Conservation (phyloP, 805 yeast genomes). For the Scheffersomyces ergatensis region DNA sequence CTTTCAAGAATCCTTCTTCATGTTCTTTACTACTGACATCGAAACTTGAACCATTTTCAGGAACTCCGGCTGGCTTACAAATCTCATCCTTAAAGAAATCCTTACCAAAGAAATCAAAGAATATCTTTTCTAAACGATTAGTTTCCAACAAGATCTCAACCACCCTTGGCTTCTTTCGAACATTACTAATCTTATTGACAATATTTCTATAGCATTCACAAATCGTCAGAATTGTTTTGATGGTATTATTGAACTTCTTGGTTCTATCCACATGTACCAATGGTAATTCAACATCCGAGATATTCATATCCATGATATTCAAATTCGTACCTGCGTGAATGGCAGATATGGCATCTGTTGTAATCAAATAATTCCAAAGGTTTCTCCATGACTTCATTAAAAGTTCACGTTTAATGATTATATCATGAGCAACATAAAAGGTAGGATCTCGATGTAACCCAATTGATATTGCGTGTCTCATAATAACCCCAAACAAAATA, state of each 20-base stretch:
- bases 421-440: slow-evolving; percentile 23
- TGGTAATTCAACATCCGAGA: slow-evolving; percentile 34
- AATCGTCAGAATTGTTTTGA: slow-evolving; percentile 14
- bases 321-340: slow-evolving; percentile 32
- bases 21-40: slow-evolving; percentile 19
- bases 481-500: slow-evolving; percentile 32
- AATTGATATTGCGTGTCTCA: slow-evolving; percentile 37
- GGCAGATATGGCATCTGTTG: slow-evolving; percentile 28
- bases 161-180: slow-evolving; percentile 28
- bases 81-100: slow-evolving; percentile 40
- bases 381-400: slow-evolving; percentile 32
- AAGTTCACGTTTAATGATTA: slow-evolving; percentile 24
- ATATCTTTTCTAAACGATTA: slow-evolving; percentile 31
- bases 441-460: slow-evolving; percentile 42
- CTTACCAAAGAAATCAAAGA: slow-evolving; percentile 36
- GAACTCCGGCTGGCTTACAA: slow-evolving; percentile 26
- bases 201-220: slow-evolving; percentile 28
- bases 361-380: slow-evolving; percentile 31
- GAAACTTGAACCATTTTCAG: slow-evolving; percentile 8
- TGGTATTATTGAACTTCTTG: slow-evolving; percentile 12
- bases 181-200: slow-evolving; percentile 22
- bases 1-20: slow-evolving; percentile 30
- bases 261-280: slow-evolving; percentile 8
- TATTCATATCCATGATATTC: slow-evolving; percentile 22
- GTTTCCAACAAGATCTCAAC: slow-evolving; percentile 34